phyloP scores from a whole-genome alignment of 176 grass and related monocot species.

The Avena eriantha region DNA sequence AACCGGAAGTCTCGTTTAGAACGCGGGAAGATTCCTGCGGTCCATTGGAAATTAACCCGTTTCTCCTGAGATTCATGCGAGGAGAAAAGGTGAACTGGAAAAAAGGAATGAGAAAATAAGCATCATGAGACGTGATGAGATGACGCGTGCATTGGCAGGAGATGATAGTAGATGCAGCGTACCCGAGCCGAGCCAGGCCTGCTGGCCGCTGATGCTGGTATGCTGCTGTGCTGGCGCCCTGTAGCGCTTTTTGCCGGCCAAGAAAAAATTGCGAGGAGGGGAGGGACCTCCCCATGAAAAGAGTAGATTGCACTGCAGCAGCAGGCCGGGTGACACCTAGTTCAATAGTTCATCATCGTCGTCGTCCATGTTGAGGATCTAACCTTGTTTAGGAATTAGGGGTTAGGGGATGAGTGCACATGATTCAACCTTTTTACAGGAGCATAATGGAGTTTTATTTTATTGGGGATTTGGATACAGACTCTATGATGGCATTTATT shows the following conservation, averaged over 20 bases:
- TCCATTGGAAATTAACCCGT: neutral
- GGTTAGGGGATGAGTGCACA: neutral
- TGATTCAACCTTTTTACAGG: neutral
- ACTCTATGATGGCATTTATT: too few relatives aligned
- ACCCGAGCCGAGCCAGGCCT: neutral
- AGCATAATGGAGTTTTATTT: neutral
- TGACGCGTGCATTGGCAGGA: slow-evolving; percentile 22
- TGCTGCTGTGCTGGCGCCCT: neutral
- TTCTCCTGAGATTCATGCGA: neutral
- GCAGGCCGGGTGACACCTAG: neutral
- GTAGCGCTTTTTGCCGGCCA: slow-evolving; percentile 46
- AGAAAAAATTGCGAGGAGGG: neutral
- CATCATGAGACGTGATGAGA: slow-evolving; percentile 35
- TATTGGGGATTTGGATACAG: neutral
- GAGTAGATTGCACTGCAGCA: slow-evolving; percentile 3
- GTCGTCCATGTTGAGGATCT: slow-evolving; percentile 13
- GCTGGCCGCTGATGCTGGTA: neutral
- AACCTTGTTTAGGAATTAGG: slow-evolving; percentile 19
- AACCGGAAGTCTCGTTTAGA: neutral
- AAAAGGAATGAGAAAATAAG: neutral
- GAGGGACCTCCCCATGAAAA: slow-evolving; percentile 16
- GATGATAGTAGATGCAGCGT: slow-evolving; percentile 29
- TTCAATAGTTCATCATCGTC: slow-evolving; percentile 30
- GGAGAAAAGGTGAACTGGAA: neutral
- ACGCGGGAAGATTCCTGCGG: too few relatives aligned